Base-by-base conservation (phyloP, 805 yeast species). In the Ogataea siamensis region DNA sequence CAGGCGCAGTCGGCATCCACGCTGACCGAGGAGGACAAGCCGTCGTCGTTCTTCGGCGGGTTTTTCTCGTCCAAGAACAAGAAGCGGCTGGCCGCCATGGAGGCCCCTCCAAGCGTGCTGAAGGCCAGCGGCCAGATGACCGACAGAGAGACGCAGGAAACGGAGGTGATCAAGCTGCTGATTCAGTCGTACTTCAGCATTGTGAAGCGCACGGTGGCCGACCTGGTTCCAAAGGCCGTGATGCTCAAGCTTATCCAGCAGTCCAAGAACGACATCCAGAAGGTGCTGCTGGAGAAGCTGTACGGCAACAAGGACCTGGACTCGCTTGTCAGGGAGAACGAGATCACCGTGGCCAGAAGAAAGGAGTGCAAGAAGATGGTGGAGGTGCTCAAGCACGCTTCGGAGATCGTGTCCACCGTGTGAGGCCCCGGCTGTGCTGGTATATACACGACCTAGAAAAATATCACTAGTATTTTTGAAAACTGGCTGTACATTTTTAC, bases 341-440 rank as follows among this genome's bases (percentile, higher is more conserved):
- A 91, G 60, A 71, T 77, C 37, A 93, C 97, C 0, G 88, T 87
- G 44, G 95, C 88, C 63, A 83, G 96, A 72, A 83, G 99, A 66
- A 83, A 82, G 58, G 98, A 93, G 65, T 89, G 97, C 63, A 68
- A 80, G 60, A 86, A 85, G 72, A 93, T 93, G 98, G 95, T 93
- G 40, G 93, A 85, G 51, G 91, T 91, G 35, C 74, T 93, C 64
- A 77, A 71, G 55, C 81, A 87, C 63, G 99, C 98, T 18, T 79
- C 87, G 52, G 94, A 84, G 60, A 89, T 93, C 62, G 97, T 93
- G 20, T 69, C 84, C 22, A 77, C 83, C 55, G 87, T 80, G 47
- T 80, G 28, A 32, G 20, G n/a, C 10, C 9, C 11, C 20, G 26
- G 21, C 4, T 12, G 12, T 14, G 17, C 7, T 39, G n/a, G 10